Evolutionary conservation across 1,284 basidiomycete species (phyloP).

Genomic region (Cryptococcus jaspeensis): DNA sequence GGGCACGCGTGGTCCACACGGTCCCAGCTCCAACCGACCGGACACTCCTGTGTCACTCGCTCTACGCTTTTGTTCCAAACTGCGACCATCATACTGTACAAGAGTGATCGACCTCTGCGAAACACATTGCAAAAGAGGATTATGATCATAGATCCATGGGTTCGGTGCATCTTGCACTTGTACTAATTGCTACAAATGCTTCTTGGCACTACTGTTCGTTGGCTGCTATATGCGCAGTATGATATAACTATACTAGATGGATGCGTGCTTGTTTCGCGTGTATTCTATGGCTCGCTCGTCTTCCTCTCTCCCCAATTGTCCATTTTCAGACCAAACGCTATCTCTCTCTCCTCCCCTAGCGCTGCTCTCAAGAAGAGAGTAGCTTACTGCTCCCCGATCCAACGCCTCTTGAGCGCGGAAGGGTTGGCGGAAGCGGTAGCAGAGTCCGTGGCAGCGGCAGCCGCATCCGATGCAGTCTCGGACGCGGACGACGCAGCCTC

Average conservation of each 20-base stretch:
- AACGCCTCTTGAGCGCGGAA: conserved; percentile 24
- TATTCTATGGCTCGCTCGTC: background rate
- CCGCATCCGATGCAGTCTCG: no score
- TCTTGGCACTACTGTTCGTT: background rate
- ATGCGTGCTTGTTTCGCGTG: background rate
- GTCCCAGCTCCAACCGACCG: no score
- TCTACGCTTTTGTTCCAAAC: no score
- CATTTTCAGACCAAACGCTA: background rate
- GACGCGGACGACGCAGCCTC: background rate
- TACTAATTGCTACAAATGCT: conserved; percentile 3
- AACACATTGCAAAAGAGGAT: no score
- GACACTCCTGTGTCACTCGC: no score
- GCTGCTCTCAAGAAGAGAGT: no score
- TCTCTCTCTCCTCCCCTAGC: background rate
- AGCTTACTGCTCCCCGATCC: conserved; percentile 26
- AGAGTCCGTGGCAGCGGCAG: conserved; percentile 3
- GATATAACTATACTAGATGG: background rate
- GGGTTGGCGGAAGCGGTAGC: conserved; percentile 8
- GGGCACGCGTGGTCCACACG: no score
- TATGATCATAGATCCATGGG: no score
- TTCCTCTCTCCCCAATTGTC: background rate
- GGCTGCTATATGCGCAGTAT: no score
- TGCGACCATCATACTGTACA: no score
- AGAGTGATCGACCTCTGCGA: no score
- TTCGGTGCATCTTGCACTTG: background rate